Conservation (phyloP, 495 filamentous ascomycete species). For the Penicillium psychrofluorescens region DNA sequence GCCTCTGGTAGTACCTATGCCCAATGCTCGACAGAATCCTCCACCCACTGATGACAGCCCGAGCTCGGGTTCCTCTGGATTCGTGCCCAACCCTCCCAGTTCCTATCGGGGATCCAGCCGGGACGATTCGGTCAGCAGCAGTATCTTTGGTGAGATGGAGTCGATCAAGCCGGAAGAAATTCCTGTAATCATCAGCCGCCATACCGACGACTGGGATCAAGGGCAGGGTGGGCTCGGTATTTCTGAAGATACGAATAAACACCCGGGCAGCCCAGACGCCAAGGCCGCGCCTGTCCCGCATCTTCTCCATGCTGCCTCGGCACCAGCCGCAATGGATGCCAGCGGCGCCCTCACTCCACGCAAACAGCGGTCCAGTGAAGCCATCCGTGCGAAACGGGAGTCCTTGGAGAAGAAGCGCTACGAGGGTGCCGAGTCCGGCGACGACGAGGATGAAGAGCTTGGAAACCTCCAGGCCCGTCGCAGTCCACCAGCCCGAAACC, state of each 20-base stretch:
- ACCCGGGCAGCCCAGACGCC: constrained; percentile 17
- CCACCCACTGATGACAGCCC: constrained; percentile 70
- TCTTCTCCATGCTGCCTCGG: constrained; percentile 57
- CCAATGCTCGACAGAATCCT: constrained; percentile 54
- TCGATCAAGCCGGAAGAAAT: constrained; percentile 71
- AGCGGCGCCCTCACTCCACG: constrained; percentile 40
- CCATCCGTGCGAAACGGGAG: constrained; percentile 67
- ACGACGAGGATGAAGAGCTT: constrained; percentile 89
- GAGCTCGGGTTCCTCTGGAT: constrained; percentile 72
- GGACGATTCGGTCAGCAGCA: constrained; percentile 80
- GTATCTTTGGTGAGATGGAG: constrained; percentile 78
- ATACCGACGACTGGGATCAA: constrained; percentile 67
- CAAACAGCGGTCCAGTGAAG: constrained; percentile 69
- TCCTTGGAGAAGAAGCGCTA: constrained; percentile 66
- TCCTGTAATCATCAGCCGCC: constrained; percentile 65
- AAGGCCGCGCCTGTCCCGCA: constrained; percentile 38
- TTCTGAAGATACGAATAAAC: constrained; percentile 34
- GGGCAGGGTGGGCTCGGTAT: constrained; percentile 64
- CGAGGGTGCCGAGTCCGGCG: constrained; percentile 78
- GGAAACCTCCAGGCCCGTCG: constrained; percentile 52
- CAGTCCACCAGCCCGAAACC: constrained; percentile 45
- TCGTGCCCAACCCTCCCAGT: constrained; percentile 58
- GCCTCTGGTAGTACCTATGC: constrained; percentile 49
- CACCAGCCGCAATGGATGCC: constrained; percentile 57
- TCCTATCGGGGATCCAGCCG: constrained; percentile 72